phyloP scores from a whole-genome alignment of 495 filamentous ascomycete species.

The Podospora conica region DNA sequence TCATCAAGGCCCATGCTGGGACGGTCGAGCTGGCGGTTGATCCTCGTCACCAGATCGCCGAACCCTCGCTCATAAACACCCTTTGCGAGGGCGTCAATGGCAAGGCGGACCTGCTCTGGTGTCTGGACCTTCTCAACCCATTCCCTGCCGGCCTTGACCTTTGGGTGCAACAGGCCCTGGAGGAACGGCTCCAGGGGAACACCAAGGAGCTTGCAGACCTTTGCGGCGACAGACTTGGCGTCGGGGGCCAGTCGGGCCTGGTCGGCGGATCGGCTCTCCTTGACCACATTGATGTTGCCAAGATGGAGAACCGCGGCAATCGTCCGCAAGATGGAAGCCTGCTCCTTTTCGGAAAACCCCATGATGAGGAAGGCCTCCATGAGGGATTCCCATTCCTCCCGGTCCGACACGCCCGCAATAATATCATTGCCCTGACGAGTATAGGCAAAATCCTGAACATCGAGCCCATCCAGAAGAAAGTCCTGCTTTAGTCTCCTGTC shows the following conservation, averaged over 20 bases:
- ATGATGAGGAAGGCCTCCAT: slow-evolving; percentile 93
- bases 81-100: slow-evolving; percentile 88
- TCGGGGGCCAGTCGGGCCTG: slow-evolving; percentile 78
- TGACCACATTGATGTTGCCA: slow-evolving; percentile 82
- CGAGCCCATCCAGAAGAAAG: slow-evolving; percentile 64
- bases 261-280: slow-evolving; percentile 83
- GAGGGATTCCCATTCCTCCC: slow-evolving; percentile 80
- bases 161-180: slow-evolving; percentile 82
- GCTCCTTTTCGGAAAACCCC: slow-evolving; percentile 85
- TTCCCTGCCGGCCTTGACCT: slow-evolving; percentile 90
- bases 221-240: slow-evolving; percentile 61
- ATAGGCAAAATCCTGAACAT: slow-evolving; percentile 84
- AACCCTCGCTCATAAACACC: slow-evolving; percentile 97
- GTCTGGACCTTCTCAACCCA: slow-evolving; percentile 98
- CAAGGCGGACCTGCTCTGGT: slow-evolving; percentile 86
- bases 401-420: slow-evolving; percentile 86
- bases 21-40: slow-evolving; percentile 86
- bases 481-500: slow-evolving; percentile 64
- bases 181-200: slow-evolving; percentile 79
- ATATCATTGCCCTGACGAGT: slow-evolving; percentile 83
- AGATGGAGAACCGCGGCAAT: slow-evolving; percentile 89
- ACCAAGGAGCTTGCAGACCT: slow-evolving; percentile 76
- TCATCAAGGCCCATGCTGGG: slow-evolving; percentile 74
- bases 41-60: slow-evolving; percentile 82
- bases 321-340: slow-evolving; percentile 73